phyloP scores from a whole-genome alignment of 129 eudicot genomes.

The Logfia minima region DNA sequence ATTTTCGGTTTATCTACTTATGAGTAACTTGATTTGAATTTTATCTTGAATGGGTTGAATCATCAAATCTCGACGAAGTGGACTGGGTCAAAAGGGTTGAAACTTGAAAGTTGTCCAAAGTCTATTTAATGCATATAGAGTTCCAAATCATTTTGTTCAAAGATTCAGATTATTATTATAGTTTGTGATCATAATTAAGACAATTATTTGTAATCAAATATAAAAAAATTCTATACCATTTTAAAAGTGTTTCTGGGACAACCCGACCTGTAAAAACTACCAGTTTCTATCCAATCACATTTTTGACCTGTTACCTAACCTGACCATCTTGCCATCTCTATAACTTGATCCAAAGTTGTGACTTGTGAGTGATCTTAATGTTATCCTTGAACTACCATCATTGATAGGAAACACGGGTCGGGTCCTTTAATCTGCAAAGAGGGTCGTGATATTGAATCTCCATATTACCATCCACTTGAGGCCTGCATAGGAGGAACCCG shows the following conservation, averaged over 20 bases:
- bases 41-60: background rate
- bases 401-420: constrained; percentile 66
- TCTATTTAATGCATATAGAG: no score
- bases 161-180: no score
- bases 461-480: constrained; percentile 84
- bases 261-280: background rate
- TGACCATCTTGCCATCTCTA: background rate
- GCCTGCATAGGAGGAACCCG: constrained; percentile 91
- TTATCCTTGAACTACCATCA: constrained; percentile 14
- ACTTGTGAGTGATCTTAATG: constrained; percentile 28
- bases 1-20: background rate
- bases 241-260: background rate
- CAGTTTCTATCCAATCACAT: background rate
- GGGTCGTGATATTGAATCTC: constrained; percentile 79
- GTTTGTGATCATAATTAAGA: no score
- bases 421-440: constrained; percentile 70
- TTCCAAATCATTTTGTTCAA: no score
- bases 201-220: no score
- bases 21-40: background rate
- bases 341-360: background rate
- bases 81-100: background rate
- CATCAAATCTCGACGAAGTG: background rate
- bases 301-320: background rate
- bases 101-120: background rate
- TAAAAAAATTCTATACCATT: no score